Percentiles rank a stretch among this genome's conserved stretches.
Conservation (phyloP, 2,329 filamentous ascomycete genomes). For the Gaeumannomyces sp. region DNA sequence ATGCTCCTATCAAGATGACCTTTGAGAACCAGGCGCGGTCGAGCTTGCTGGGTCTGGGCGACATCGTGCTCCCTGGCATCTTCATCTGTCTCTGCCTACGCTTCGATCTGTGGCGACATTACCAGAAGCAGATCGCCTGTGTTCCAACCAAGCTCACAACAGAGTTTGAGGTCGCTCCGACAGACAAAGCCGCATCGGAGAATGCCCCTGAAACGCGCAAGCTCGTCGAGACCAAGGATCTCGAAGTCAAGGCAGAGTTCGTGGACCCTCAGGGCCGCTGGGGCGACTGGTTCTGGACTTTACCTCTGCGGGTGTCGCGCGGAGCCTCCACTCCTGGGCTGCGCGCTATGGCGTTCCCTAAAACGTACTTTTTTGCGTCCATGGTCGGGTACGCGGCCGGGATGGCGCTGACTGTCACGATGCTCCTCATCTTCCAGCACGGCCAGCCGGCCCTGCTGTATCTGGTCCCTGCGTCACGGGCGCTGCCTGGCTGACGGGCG, state of each 20-base stretch:
- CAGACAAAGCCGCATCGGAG: conserved; percentile 21
- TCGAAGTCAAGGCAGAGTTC: conserved; percentile 46
- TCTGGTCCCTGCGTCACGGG: conserved; percentile 76
- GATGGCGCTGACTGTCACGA: conserved; percentile 68
- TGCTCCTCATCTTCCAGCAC: conserved; percentile 71
- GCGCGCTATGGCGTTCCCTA: conserved; percentile 56
- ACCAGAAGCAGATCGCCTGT: conserved; percentile 58
- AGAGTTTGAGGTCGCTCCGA: conserved; percentile 15
- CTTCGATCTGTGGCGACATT: conserved; percentile 86
- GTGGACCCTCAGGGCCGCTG: conserved; percentile 63
- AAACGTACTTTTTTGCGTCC: conserved; percentile 78
- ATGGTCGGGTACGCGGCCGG: conserved; percentile 71
- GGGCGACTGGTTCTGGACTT: conserved; percentile 79
- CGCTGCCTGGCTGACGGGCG: conserved; percentile 68
- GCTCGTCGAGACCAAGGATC: conserved; percentile 32
- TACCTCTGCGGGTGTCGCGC: conserved; percentile 14
- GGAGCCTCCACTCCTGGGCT: conserved; percentile 26
- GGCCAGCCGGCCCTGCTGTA: conserved; percentile 90
- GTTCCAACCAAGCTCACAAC: conserved; percentile 31
- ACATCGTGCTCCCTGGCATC: conserved; percentile 88
- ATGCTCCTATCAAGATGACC: conserved; percentile 88
- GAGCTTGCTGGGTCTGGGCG: conserved; percentile 87
- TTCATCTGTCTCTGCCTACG: conserved; percentile 81
- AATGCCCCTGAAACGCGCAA: conserved; percentile 11
- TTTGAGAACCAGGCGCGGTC: conserved; percentile 61